These are phyloP conservation scores for Yamadazyma endophytica DNA, from an alignment of 805 yeast genomes.

Conservation along the genomic window DNA sequence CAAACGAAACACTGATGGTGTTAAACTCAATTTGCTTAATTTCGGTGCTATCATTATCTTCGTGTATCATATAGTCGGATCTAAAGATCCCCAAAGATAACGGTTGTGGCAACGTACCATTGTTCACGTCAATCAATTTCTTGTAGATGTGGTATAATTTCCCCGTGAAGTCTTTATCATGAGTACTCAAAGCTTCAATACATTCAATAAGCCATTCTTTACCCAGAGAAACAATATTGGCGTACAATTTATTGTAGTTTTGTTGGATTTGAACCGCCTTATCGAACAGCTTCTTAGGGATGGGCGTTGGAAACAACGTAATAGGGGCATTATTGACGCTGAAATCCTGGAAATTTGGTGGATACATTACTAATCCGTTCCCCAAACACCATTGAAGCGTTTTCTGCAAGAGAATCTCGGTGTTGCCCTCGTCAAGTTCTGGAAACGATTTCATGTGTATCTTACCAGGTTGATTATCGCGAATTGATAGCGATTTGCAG, in stretches of 20 bases:
- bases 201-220: constrained; percentile 60
- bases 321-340: constrained; percentile 73
- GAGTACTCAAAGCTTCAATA: constrained; percentile 49
- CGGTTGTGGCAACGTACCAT: constrained; percentile 49
- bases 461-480: too few relatives aligned
- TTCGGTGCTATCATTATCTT: constrained; percentile 18
- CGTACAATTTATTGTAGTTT: constrained; percentile 70
- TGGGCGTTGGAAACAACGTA: constrained; percentile 87
- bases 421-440: constrained; percentile 20
- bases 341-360: constrained; percentile 46
- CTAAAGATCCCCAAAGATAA: constrained; percentile 81
- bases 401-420: constrained; percentile 35
- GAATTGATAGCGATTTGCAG: too few relatives aligned
- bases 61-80: constrained; percentile 75
- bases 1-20: constrained; percentile 93
- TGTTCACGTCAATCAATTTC: constrained; percentile 43
- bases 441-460: constrained; percentile 35
- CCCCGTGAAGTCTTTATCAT: constrained; percentile 79
- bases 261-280: constrained; percentile 65
- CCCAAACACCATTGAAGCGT: constrained; percentile 73
- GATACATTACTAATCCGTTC: constrained; percentile 81
- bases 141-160: constrained; percentile 61
- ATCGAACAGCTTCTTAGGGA: constrained; percentile 64
- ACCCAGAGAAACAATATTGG: constrained; percentile 52
- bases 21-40: constrained; percentile 96